phyloP scores from a whole-genome alignment of 306 rosid genomes.

The apple (Malus domestica) region ASM211411v1 NC_041790.1:8925001-8925500 shows the following conservation, averaged over 20 bases:
- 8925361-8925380: constrained; percentile 23
- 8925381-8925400: constrained; percentile 33
- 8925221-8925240: constrained; percentile 36
- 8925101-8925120: constrained; percentile 42
- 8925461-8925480: constrained; percentile 48
- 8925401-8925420: constrained; percentile 25
- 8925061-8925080: constrained; percentile 42
- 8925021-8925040: constrained; percentile 73
- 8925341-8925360: constrained; percentile 21
- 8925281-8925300: constrained; percentile 18
- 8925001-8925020: constrained; percentile 79
- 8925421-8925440: constrained; percentile 32
- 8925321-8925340: constrained; percentile 27
- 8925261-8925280: constrained; percentile 21
- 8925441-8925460: constrained; percentile 56
- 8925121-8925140: constrained; percentile 24
- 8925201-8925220: neutral
- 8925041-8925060: constrained; percentile 65
- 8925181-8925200: neutral
- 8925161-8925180: neutral
- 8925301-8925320: constrained; percentile 22
- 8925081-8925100: constrained; percentile 69
- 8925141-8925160: constrained; percentile 34
- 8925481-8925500: constrained; percentile 49
- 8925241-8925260: constrained; percentile 19